Conservation (phyloP, 1,284 basidiomycete genomes). For the Afroboletus lepidellus region DNA sequence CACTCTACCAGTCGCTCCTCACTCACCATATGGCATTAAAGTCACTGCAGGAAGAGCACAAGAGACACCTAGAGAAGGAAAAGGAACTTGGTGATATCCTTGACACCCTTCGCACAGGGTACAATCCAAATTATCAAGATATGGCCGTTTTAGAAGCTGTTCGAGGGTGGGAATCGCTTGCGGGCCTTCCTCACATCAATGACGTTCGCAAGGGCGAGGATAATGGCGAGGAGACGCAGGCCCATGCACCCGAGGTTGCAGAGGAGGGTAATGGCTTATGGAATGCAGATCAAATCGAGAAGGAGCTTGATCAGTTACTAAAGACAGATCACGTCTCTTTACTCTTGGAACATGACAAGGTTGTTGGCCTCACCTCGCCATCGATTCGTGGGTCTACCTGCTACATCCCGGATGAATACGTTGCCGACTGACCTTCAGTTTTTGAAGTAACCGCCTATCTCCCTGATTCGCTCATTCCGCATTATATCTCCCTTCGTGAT, state of each 20-base stretch:
- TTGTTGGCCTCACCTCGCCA: slow-evolving; percentile 48
- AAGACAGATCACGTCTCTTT: slow-evolving; percentile 72
- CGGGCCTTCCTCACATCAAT: slow-evolving; percentile 67
- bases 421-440: slow-evolving; percentile 46
- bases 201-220: slow-evolving; percentile 50
- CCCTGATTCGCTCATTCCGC: slow-evolving; percentile 77
- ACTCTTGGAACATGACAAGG: slow-evolving; percentile 72
- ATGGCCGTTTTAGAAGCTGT: slow-evolving; percentile 98
- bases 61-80: slow-evolving; percentile 73
- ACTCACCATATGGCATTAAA: slow-evolving; percentile 75
- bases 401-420: not conserved
- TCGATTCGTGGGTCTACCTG: slow-evolving; percentile 50
- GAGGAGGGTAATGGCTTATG: slow-evolving; percentile 48
- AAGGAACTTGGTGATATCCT: slow-evolving; percentile 84
- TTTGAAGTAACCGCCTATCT: slow-evolving; percentile 84
- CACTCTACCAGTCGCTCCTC: slow-evolving; percentile 76
- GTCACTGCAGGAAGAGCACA: slow-evolving; percentile 70
- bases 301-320: slow-evolving; percentile 66
- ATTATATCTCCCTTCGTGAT: slow-evolving; percentile 73
- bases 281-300: slow-evolving; percentile 53
- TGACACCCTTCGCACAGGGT: slow-evolving; percentile 75
- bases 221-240: slow-evolving; percentile 24
- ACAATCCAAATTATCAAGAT: slow-evolving; percentile 99
- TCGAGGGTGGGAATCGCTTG: slow-evolving; percentile 87
- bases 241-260: slow-evolving; percentile 13